phyloP scores from a whole-genome alignment of 2,329 filamentous ascomycete species.

The Endocalyx cinctus region DNA sequence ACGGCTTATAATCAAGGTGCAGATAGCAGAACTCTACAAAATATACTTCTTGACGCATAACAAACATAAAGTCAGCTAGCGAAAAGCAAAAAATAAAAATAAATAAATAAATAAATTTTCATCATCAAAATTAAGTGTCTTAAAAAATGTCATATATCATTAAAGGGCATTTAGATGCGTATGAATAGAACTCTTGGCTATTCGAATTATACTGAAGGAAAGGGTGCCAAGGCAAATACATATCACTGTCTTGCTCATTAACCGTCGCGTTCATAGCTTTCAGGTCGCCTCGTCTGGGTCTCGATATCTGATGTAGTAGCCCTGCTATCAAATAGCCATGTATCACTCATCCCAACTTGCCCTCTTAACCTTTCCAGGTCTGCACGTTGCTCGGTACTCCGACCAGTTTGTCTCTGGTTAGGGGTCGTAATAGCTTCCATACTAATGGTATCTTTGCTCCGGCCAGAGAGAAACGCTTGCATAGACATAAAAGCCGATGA shows the following conservation, averaged over 20 bases:
- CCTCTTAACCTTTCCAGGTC: background rate
- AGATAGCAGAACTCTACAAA: too few relatives aligned
- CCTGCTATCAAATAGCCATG: constrained; percentile 6
- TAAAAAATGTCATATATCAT: too few relatives aligned
- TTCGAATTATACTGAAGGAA: too few relatives aligned
- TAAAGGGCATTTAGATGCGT: too few relatives aligned
- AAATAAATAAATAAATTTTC: too few relatives aligned
- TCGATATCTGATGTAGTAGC: constrained; percentile 1
- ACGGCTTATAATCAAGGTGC: too few relatives aligned
- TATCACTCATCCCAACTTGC: constrained; percentile 4
- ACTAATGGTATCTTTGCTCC: background rate
- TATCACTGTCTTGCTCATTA: background rate
- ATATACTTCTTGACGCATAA: too few relatives aligned
- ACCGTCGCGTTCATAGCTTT: constrained; percentile 2
- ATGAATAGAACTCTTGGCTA: too few relatives aligned
- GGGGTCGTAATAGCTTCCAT: constrained; percentile 1
- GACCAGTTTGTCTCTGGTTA: constrained; percentile 3
- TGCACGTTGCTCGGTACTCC: background rate
- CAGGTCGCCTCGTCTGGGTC: constrained; percentile 5
- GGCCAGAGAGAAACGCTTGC: constrained; percentile 1
- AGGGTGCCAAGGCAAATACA: too few relatives aligned
- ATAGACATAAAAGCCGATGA: constrained; percentile 2
- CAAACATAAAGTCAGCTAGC: too few relatives aligned
- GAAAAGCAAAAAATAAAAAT: too few relatives aligned
- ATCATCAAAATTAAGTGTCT: too few relatives aligned